These are phyloP conservation scores for Neurospora tetrasperma DNA, from an alignment of 495 filamentous ascomycete species.

Conservation along the genomic window DNA sequence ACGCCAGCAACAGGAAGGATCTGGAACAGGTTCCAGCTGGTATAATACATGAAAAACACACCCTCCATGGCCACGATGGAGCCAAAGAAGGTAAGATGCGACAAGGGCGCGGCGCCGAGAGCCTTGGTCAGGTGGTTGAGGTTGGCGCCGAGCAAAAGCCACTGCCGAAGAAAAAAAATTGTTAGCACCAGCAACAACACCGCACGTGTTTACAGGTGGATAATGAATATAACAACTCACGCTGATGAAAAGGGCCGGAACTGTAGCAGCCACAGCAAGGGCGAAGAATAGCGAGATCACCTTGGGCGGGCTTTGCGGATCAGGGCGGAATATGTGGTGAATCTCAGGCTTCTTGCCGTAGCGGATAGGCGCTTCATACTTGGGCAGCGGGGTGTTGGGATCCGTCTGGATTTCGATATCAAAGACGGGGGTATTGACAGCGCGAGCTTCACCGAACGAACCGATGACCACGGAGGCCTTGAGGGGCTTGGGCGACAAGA, in stretches of 20 bases:
- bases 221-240: slow-evolving; percentile 39
- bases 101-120: slow-evolving; percentile 58
- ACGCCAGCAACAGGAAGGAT: slow-evolving; percentile 61
- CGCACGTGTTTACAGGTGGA: background rate
- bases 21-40: slow-evolving; percentile 87
- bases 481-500: slow-evolving; percentile 54
- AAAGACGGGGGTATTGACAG: slow-evolving; percentile 61
- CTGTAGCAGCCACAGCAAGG: slow-evolving; percentile 54
- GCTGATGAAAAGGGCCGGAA: slow-evolving; percentile 59
- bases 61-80: slow-evolving; percentile 80
- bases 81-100: slow-evolving; percentile 72
- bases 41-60: slow-evolving; percentile 93
- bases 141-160: slow-evolving; percentile 77
- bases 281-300: slow-evolving; percentile 72
- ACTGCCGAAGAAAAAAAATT: slow-evolving; percentile 33
- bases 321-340: slow-evolving; percentile 78
- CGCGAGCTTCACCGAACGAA: slow-evolving; percentile 68
- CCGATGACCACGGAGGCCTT: slow-evolving; percentile 71
- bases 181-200: slow-evolving; percentile 5
- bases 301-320: slow-evolving; percentile 71
- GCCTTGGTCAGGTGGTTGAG: slow-evolving; percentile 67
- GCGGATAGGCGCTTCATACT: slow-evolving; percentile 55
- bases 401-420: slow-evolving; percentile 46
- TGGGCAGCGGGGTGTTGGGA: slow-evolving; percentile 46
- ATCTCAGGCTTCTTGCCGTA: slow-evolving; percentile 80